Evolutionary conservation across 345 rosid species (phyloP).

Genomic region (Lumnitzera littorea): DNA sequence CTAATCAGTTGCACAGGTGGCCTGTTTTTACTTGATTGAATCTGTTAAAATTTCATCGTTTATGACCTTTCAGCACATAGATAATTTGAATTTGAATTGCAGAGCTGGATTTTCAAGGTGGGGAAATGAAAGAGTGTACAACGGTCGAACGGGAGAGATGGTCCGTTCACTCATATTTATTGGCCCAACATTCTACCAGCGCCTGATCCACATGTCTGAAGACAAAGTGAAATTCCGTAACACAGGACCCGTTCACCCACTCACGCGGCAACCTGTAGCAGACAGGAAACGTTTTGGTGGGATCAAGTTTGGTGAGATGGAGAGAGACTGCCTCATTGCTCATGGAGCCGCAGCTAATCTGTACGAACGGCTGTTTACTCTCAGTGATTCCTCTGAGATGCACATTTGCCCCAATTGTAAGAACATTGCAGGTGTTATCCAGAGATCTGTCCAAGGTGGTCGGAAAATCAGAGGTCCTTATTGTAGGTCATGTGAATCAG

Average conservation of each 20-base stretch:
- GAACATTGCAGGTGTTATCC: conserved; percentile 58
- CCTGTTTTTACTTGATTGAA: not conserved
- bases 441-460: conserved; percentile 43
- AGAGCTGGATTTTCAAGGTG: conserved; percentile 87
- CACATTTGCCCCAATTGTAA: conserved; percentile 62
- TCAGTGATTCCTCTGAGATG: conserved; percentile 74
- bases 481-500: conserved; percentile 51
- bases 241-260: conserved; percentile 92
- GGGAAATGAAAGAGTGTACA: conserved; percentile 80
- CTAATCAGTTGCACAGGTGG: conserved; percentile 79
- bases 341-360: conserved; percentile 80
- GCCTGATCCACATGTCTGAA: conserved; percentile 82
- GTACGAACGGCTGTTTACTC: conserved; percentile 73
- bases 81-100: conserved; percentile 11
- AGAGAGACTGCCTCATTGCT: conserved; percentile 82
- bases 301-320: conserved; percentile 89
- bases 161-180: conserved; percentile 64
- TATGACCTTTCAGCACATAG: not conserved
- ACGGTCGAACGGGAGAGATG: conserved; percentile 77
- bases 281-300: conserved; percentile 87
- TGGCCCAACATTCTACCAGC: conserved; percentile 88
- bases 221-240: conserved; percentile 92
- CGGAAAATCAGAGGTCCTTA: conserved; percentile 77
- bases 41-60: not conserved
- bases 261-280: conserved; percentile 83